Percentiles rank a stretch among this genome's conserved stretches.
phyloP scores from a whole-genome alignment of 2,329 filamentous ascomycete genomes.

The Diaporthe aspalathi region DNA sequence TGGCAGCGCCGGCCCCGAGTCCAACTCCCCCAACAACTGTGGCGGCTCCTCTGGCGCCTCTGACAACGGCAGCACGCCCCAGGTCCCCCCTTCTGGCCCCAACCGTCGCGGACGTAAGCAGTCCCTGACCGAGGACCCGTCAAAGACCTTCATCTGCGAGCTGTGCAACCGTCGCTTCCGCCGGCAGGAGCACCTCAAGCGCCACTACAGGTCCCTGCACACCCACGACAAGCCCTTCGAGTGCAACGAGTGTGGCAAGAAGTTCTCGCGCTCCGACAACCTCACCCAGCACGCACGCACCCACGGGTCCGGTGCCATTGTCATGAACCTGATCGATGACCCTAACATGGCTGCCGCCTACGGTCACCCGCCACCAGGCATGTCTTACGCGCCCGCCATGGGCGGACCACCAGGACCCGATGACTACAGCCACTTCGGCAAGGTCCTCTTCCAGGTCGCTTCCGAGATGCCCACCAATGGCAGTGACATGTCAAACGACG shows the following conservation, averaged over 20 bases:
- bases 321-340: slow-evolving; percentile 88
- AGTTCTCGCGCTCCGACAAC: slow-evolving; percentile 98
- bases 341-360: slow-evolving; percentile 60
- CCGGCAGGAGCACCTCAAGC: slow-evolving; percentile 97
- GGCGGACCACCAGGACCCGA: slow-evolving; percentile 61
- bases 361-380: slow-evolving; percentile 50
- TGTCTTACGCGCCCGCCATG: slow-evolving; percentile 53
- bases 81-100: slow-evolving; percentile 65
- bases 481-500: slow-evolving; percentile 67
- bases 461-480: slow-evolving; percentile 76
- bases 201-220: slow-evolving; percentile 97
- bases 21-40: slow-evolving; percentile 46
- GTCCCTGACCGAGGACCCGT: slow-evolving; percentile 95
- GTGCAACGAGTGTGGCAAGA: slow-evolving; percentile 98
- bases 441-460: slow-evolving; percentile 84
- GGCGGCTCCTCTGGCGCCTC: slow-evolving; percentile 51
- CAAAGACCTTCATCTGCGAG: slow-evolving; percentile 97
- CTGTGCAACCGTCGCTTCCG: slow-evolving; percentile 97
- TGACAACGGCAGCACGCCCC: slow-evolving; percentile 47
- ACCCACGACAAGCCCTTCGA: slow-evolving; percentile 99
- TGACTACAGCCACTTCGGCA: slow-evolving; percentile 77
- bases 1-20: slow-evolving; percentile 48
- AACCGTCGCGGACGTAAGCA: slow-evolving; percentile 98
- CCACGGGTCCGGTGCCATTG: slow-evolving; percentile 88
- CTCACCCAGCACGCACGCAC: slow-evolving; percentile 95